phyloP scores from a whole-genome alignment of 768 basidiomycete genomes.

The Termitomyces sp. region DNA sequence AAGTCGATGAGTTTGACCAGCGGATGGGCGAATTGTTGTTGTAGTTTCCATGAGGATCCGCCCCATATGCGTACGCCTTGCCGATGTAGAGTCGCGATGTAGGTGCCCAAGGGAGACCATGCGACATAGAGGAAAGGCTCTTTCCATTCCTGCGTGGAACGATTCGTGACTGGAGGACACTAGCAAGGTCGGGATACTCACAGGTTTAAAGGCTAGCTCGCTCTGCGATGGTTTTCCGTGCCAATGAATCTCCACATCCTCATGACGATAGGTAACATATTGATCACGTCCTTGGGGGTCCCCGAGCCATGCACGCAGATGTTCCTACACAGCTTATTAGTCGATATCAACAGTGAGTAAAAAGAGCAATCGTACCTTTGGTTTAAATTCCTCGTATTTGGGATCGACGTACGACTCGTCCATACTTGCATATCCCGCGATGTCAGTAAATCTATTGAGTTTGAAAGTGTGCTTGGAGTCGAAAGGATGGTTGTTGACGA shows the following conservation, averaged over 20 bases:
- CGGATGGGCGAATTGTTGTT: slow-evolving; percentile 92
- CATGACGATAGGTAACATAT: slow-evolving; percentile 89
- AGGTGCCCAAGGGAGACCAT: slow-evolving; percentile 97
- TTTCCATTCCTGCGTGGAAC: slow-evolving; percentile 74
- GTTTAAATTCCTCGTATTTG: slow-evolving; percentile 61
- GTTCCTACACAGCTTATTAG: slow-evolving; percentile 55
- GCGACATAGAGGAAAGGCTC: slow-evolving; percentile 82
- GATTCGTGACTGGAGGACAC: not conserved
- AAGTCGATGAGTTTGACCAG: slow-evolving; percentile 95
- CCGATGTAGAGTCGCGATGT: slow-evolving; percentile 87
- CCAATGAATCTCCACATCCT: slow-evolving; percentile 89
- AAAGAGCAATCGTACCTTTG: slow-evolving; percentile 49
- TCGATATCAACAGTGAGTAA: not conserved
- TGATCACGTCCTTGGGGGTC: slow-evolving; percentile 94
- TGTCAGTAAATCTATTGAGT: slow-evolving; percentile 84
- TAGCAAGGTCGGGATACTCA: slow-evolving; percentile 29
- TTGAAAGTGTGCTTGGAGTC: slow-evolving; percentile 83
- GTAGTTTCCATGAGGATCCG: slow-evolving; percentile 82
- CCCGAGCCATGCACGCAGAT: slow-evolving; percentile 91
- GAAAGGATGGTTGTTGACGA: slow-evolving; percentile 76
- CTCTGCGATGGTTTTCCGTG: slow-evolving; percentile 87
- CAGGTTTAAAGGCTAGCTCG: slow-evolving; percentile 76
- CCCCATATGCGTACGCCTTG: slow-evolving; percentile 97
- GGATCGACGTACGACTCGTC: slow-evolving; percentile 80
- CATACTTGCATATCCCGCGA: slow-evolving; percentile 75